Evolutionary conservation across 148 eudicot genomes (phyloP).

Genomic region (Rhododendron griersonianum): DNA sequence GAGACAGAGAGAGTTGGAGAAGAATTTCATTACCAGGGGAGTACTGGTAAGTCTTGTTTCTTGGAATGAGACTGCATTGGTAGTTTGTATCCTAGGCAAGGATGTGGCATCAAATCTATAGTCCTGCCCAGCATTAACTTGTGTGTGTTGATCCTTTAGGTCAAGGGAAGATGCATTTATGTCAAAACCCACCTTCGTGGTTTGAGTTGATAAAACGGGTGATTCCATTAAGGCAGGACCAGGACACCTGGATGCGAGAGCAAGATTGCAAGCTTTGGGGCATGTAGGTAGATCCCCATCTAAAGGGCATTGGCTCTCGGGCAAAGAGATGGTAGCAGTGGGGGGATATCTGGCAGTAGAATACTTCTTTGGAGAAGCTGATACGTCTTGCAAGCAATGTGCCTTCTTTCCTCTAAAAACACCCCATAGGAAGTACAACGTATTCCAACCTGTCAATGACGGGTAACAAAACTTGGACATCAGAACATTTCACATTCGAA

Average conservation of each 20-base stretch:
- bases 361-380: constrained; percentile 26
- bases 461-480: constrained; percentile 4
- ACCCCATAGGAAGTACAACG: constrained; percentile 80
- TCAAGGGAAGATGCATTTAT: constrained; percentile 20
- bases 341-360: constrained; percentile 27
- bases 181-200: constrained; percentile 32
- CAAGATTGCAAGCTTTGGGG: constrained; percentile 14
- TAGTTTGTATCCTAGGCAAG: constrained; percentile 19
- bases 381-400: constrained; percentile 28
- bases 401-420: constrained; percentile 65
- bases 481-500: not conserved
- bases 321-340: constrained; percentile 23
- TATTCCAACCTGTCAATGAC: constrained; percentile 79
- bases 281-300: constrained; percentile 27
- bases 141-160: constrained; percentile 8
- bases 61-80: constrained; percentile 4
- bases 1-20: not conserved
- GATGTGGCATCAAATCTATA: constrained; percentile 22
- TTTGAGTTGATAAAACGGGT: constrained; percentile 19
- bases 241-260: constrained; percentile 24
- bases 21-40: constrained; percentile 38
- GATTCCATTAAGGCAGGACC: constrained; percentile 27
- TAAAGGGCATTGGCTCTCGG: constrained; percentile 36
- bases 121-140: constrained; percentile 25
- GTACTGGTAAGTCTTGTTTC: constrained; percentile 13